phyloP scores from a whole-genome alignment of 192 early-diverging fungal species.

The Linnemannia zychae region DNA sequence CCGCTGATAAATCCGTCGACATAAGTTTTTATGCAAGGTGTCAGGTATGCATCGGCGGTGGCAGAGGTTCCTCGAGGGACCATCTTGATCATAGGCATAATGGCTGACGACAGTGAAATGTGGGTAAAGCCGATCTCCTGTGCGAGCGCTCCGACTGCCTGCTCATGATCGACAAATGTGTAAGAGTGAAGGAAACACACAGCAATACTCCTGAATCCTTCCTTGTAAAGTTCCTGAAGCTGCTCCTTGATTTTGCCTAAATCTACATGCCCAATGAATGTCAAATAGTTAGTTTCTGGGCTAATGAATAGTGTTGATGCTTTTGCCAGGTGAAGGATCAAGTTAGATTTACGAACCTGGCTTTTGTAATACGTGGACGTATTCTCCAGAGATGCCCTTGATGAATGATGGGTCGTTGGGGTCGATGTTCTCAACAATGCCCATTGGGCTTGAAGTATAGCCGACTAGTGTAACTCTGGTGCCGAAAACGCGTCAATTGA shows the following conservation, averaged over 20 bases:
- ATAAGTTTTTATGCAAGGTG: slow-evolving; percentile 91
- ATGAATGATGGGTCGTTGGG: slow-evolving; percentile 55
- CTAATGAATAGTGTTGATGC: not conserved
- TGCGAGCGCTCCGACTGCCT: slow-evolving; percentile 74
- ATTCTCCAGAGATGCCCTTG: slow-evolving; percentile 90
- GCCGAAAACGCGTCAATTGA: not conserved
- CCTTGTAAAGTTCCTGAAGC: slow-evolving; percentile 70
- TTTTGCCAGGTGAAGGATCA: not conserved
- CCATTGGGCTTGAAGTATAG: slow-evolving; percentile 70
- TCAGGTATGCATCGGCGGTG: slow-evolving; percentile 93
- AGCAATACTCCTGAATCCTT: slow-evolving; percentile 89
- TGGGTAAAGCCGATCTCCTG: slow-evolving; percentile 85
- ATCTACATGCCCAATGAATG: slow-evolving; percentile 58
- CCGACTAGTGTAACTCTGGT: slow-evolving; percentile 84
- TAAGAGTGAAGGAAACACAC: slow-evolving; percentile 96
- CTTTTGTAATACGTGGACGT: slow-evolving; percentile 75
- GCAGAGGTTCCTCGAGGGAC: slow-evolving; percentile 94
- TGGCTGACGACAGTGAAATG: slow-evolving; percentile 83
- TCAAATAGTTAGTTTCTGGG: too few relatives aligned
- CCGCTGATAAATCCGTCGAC: slow-evolving; percentile 88
- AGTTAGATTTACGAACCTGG: slow-evolving; percentile 60
- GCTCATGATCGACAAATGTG: slow-evolving; percentile 91
- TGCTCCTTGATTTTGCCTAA: slow-evolving; percentile 66
- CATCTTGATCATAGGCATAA: slow-evolving; percentile 96
- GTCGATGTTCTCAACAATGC: slow-evolving; percentile 57